Evolutionary conservation across 352 stramenopile species (phyloP).

Genomic region (Phytopythium aichiense): DNA sequence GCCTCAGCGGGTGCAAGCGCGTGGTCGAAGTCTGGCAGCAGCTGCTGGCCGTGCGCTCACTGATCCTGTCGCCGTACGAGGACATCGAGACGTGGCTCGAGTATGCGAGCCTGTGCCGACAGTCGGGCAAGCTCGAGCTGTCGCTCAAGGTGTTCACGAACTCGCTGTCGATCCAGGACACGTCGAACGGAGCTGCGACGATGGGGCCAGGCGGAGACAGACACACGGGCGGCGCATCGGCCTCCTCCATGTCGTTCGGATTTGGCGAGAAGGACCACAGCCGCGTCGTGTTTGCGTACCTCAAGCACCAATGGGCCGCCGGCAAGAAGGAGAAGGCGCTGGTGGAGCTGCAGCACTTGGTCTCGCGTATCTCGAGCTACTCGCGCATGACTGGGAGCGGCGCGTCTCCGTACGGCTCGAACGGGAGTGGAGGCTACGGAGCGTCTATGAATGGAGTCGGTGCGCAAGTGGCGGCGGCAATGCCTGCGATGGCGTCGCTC

Average conservation of each 20-base stretch:
- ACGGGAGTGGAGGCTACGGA: background rate
- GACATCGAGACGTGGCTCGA: slow-evolving; percentile 91
- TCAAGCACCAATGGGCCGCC: slow-evolving; percentile 94
- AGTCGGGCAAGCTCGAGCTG: slow-evolving; percentile 82
- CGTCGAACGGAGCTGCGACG: slow-evolving; percentile 9
- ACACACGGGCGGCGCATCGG: slow-evolving; percentile 37
- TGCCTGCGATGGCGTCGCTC: slow-evolving; percentile 21
- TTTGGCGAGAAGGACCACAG: slow-evolving; percentile 89
- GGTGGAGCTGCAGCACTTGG: slow-evolving; percentile 78
- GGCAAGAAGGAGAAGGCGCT: slow-evolving; percentile 88
- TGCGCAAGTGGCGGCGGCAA: slow-evolving; percentile 15
- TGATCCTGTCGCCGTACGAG: slow-evolving; percentile 84
- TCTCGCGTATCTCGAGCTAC: slow-evolving; percentile 54
- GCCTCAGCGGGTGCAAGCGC: slow-evolving; percentile 85
- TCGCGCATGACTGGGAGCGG: slow-evolving; percentile 15
- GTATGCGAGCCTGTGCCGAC: slow-evolving; percentile 90
- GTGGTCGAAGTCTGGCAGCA: slow-evolving; percentile 92
- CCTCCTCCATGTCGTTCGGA: slow-evolving; percentile 64
- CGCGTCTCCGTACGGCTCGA: slow-evolving; percentile 12
- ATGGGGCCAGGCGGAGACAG: slow-evolving; percentile 28
- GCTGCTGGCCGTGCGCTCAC: slow-evolving; percentile 92
- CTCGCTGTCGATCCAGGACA: slow-evolving; percentile 55
- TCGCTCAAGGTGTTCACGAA: slow-evolving; percentile 87
- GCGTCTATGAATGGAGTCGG: background rate
- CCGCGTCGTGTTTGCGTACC: slow-evolving; percentile 91